Evolutionary conservation across 163 green algal genomes (phyloP), one percentile per base, ranked within the genome.

Genomic region (Scenedesmus sp.): DNA sequence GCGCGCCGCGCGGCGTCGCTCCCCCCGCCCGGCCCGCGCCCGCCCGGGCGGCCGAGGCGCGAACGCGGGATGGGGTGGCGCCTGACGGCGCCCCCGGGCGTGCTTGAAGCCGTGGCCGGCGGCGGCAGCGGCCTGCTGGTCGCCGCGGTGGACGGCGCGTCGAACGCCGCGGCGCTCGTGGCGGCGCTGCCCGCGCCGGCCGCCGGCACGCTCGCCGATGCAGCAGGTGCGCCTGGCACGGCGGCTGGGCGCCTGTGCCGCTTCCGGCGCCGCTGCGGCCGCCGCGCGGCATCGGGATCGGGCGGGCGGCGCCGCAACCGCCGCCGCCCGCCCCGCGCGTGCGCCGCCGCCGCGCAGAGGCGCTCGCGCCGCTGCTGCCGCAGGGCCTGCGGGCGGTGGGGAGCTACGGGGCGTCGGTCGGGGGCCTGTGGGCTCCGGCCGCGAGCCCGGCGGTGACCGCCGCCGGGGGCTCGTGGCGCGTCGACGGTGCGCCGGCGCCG

Each of bases 71-170:
- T n/a, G n/a, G n/a, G n/a, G n/a, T n/a, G n/a, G n/a, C n/a, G n/a
- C n/a, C n/a, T n/a, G n/a, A n/a, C n/a, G n/a, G n/a, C n/a, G n/a
- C n/a, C n/a, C n/a, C n/a, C n/a, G n/a, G n/a, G n/a, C n/a, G n/a
- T n/a, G n/a, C n/a, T n/a, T n/a, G n/a, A n/a, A n/a, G n/a, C n/a
- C n/a, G n/a, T n/a, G n/a, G n/a, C n/a, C n/a, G n/a, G n/a, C n/a
- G n/a, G n/a, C n/a, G n/a, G 58, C 57, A 70, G 48, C n/a, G 60
- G 72, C 17, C 47, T 80, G 45, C 33, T 80, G 72, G 13, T 80
- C 6, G 60, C 31, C 48, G 58, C 60, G 9, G 56, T 64, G 1
- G 72, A 80, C 48, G 60, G 22, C 42, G 50, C 5, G 31, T 62
- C 20, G 14, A 44, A 63, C 15, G 2, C 29, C 11, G 20, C 62